Base-by-base conservation (phyloP, 768 basidiomycete species). In the Kwoniella sp. region DNA sequence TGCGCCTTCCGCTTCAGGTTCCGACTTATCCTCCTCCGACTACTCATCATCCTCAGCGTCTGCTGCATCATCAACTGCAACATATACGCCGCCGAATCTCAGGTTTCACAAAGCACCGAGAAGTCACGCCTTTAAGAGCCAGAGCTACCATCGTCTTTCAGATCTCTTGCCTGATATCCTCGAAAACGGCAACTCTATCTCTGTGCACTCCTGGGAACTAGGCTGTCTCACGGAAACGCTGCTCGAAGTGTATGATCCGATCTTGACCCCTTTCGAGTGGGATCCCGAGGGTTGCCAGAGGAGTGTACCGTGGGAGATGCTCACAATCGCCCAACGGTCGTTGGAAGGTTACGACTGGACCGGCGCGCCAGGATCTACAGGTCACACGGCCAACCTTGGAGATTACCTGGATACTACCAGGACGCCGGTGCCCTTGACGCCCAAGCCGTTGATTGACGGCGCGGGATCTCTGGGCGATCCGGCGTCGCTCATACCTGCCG, bases 381-480 rank as follows among this genome's bases (percentile, higher is more conserved):
- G 51, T 9, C 31, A 1, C 11, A 28, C 20, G 15, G 30, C 20
- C 30, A 22, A 58, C 20, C 22, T 60, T 4, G 23, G 31, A 47
- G 38, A 56, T 26, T 67, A 63, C 30, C 41, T 67, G 1, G 23
- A 22, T 23, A 31, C 48, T 5, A 26, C 29, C 9, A 58, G 47
- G 8, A 58, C 66, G 5, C 66, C 66, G 17, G 38, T 41, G 1
- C n/a, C 26, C 17, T 38, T 61, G 15, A 23, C 11, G 20, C 26
- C 59, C 15, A 41, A 48, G 28, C 45, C 68, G 3, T 37, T 69
- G n/a, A 50, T 65, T 20, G 52, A 61, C 34, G 68, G 68, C 1
- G 68, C 61, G 12, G 68, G 68, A 25, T 31, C 68, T 0, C 41
- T 69, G 7, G 68, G 68, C 22, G 68, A 69, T 58, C 68, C 68